phyloP scores from a whole-genome alignment of 768 basidiomycete species.

The Tulasnella sp. region DNA sequence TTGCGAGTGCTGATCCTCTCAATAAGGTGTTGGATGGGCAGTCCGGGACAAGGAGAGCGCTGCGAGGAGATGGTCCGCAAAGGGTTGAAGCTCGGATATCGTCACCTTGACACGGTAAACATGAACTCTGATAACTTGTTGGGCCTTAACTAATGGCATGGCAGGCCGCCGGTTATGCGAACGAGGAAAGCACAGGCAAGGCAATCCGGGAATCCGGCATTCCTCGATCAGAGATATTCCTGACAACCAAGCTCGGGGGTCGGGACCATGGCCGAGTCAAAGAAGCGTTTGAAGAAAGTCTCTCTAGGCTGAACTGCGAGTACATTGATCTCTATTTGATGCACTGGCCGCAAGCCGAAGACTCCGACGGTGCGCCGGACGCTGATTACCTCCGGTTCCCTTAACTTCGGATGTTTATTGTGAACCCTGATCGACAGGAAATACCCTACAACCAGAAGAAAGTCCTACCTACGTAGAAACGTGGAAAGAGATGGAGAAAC shows the following conservation, averaged over 20 bases:
- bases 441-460: constrained; percentile 20
- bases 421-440: neutral
- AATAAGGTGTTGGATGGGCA: constrained; percentile 31
- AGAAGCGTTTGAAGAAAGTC: constrained; percentile 50
- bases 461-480: constrained; percentile 67
- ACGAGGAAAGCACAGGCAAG: constrained; percentile 53
- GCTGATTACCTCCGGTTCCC: neutral
- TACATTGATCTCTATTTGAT: constrained; percentile 57
- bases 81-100: constrained; percentile 30
- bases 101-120: constrained; percentile 26
- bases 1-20: neutral
- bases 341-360: constrained; percentile 47
- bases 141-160: neutral
- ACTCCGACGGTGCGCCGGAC: neutral
- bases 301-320: constrained; percentile 49
- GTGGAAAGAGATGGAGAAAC: constrained; percentile 77
- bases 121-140: neutral
- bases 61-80: constrained; percentile 14
- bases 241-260: constrained; percentile 42
- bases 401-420: neutral
- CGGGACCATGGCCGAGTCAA: constrained; percentile 47
- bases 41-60: constrained; percentile 19
- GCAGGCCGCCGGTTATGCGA: constrained; percentile 38
- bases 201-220: constrained; percentile 48
- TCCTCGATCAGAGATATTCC: constrained; percentile 38